A percentile compares a stretch with the other conserved stretches of the same genome.
Evolutionary conservation across 768 basidiomycete genomes (phyloP).

Genomic region (Collybia mongolica): DNA sequence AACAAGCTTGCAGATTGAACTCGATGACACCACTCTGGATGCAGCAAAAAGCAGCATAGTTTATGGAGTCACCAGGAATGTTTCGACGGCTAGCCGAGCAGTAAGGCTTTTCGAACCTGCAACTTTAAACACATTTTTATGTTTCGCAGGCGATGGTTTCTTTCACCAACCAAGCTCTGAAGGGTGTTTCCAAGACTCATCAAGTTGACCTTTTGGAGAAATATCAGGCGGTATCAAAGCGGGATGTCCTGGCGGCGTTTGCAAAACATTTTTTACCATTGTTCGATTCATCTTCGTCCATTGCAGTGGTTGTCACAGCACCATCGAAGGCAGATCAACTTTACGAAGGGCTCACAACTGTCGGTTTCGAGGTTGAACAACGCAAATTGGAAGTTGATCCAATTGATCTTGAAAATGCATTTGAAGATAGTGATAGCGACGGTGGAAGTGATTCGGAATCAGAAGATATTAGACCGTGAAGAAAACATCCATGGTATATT

Average conservation of each 20-base stretch:
- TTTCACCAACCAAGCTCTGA: slow-evolving; percentile 90
- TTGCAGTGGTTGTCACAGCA: slow-evolving; percentile 81
- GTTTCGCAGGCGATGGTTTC: slow-evolving; percentile 67
- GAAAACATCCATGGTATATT: neutral
- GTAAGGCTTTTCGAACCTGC: slow-evolving; percentile 42
- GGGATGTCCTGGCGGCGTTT: slow-evolving; percentile 70
- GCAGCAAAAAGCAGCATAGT: slow-evolving; percentile 93
- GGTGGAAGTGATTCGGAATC: slow-evolving; percentile 26
- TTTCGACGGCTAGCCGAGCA: slow-evolving; percentile 85
- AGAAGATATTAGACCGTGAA: slow-evolving; percentile 1
- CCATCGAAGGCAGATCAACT: slow-evolving; percentile 79
- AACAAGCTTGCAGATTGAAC: slow-evolving; percentile 53
- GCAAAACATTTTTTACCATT: slow-evolving; percentile 79
- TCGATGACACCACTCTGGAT: slow-evolving; percentile 82
- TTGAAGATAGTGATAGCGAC: slow-evolving; percentile 26
- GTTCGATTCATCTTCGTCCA: slow-evolving; percentile 74
- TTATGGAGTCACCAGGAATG: slow-evolving; percentile 73
- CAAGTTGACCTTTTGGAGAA: slow-evolving; percentile 76
- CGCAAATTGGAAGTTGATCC: slow-evolving; percentile 63
- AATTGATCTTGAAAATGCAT: slow-evolving; percentile 43
- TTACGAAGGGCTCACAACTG: slow-evolving; percentile 52
- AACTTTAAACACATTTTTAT: neutral
- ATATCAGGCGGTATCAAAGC: slow-evolving; percentile 77
- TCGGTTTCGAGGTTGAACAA: slow-evolving; percentile 82
- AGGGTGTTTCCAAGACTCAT: slow-evolving; percentile 72